Conservation (phyloP, 1,139 yeast species). For the Magnusiomyces ingens region DNA sequence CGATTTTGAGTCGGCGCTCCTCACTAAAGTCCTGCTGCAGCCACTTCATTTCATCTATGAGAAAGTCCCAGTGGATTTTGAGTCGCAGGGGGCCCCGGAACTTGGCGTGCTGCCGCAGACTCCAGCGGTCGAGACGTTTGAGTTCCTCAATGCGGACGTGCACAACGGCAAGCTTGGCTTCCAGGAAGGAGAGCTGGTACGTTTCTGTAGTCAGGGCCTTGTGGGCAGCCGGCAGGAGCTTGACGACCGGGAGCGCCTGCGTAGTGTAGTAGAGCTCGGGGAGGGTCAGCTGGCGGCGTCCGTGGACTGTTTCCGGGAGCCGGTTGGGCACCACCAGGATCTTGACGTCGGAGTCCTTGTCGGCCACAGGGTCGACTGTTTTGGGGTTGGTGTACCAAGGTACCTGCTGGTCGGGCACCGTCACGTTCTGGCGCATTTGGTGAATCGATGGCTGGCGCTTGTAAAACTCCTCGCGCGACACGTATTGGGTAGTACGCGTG, state of each 20-base stretch:
- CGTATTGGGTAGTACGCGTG: background rate
- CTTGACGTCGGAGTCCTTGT: constrained; percentile 24
- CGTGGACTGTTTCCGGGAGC: constrained; percentile 32
- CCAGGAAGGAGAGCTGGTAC: constrained; percentile 80
- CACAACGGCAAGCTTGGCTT: constrained; percentile 87
- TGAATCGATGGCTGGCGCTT: constrained; percentile 9
- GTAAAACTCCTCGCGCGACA: constrained; percentile 3
- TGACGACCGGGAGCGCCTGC: constrained; percentile 78
- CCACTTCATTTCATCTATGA: constrained; percentile 82
- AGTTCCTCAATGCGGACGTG: constrained; percentile 90
- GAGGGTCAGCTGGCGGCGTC: constrained; percentile 41
- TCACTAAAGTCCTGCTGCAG: constrained; percentile 74
- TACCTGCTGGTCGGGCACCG: constrained; percentile 12
- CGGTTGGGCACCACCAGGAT: constrained; percentile 32
- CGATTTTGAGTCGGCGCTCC: constrained; percentile 58
- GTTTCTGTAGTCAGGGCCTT: constrained; percentile 79
- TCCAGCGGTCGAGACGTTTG: constrained; percentile 84
- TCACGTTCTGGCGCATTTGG: constrained; percentile 10
- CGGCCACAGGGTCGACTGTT: constrained; percentile 14
- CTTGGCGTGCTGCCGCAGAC: constrained; percentile 74
- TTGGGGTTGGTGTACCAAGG: constrained; percentile 19
- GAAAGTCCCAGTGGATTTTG: constrained; percentile 60
- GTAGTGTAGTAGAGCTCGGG: constrained; percentile 84
- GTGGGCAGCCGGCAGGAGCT: constrained; percentile 75
- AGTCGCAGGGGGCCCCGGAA: constrained; percentile 60